A percentile compares a stretch with the other conserved stretches of the same genome.
phyloP scores from a whole-genome alignment of 352 stramenopile genomes.

The Globisporangium nagaii region DNA sequence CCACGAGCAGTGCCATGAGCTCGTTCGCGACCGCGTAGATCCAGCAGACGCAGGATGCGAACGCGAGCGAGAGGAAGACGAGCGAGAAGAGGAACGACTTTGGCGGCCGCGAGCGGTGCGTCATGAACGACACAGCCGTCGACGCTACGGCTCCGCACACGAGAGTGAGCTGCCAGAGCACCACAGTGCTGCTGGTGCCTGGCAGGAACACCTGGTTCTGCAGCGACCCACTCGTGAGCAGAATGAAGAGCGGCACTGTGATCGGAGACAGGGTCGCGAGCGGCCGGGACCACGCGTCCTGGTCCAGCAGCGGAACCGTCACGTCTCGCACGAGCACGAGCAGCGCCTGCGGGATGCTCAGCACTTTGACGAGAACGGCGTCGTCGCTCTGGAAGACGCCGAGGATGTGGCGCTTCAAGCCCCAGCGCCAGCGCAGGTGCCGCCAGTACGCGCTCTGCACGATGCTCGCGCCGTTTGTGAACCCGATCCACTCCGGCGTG shows the following conservation, averaged over 20 bases:
- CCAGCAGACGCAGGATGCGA: conserved; percentile 86
- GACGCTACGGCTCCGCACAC: conserved; percentile 31
- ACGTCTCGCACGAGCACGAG: conserved; percentile 56
- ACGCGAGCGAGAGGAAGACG: conserved; percentile 63
- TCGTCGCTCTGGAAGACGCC: conserved; percentile 37
- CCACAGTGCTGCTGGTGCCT: conserved; percentile 22
- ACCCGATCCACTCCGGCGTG: conserved; percentile 10
- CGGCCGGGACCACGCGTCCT: conserved; percentile 67
- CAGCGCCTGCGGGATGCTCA: conserved; percentile 41
- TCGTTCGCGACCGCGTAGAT: conserved; percentile 89
- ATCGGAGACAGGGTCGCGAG: conserved; percentile 81
- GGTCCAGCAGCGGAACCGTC: conserved; percentile 66
- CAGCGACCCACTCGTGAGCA: conserved; percentile 39
- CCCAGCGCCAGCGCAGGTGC: conserved; percentile 69
- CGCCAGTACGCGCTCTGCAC: conserved; percentile 53
- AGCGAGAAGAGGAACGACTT: conserved; percentile 37
- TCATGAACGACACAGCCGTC: conserved; percentile 58
- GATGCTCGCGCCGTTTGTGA: conserved; percentile 38
- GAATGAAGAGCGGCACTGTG: conserved; percentile 83
- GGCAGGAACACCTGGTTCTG: conserved; percentile 4
- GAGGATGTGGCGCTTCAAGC: conserved; percentile 43
- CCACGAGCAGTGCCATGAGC: conserved; percentile 75
- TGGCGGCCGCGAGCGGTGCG: conserved; percentile 55
- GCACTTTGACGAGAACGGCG: conserved; percentile 34
- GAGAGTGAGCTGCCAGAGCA: conserved; percentile 36